Evolutionary conservation across 2,329 filamentous ascomycete genomes (phyloP), one percentile per base, ranked within the genome.

Genomic region (Drechmeria coniospora): DNA sequence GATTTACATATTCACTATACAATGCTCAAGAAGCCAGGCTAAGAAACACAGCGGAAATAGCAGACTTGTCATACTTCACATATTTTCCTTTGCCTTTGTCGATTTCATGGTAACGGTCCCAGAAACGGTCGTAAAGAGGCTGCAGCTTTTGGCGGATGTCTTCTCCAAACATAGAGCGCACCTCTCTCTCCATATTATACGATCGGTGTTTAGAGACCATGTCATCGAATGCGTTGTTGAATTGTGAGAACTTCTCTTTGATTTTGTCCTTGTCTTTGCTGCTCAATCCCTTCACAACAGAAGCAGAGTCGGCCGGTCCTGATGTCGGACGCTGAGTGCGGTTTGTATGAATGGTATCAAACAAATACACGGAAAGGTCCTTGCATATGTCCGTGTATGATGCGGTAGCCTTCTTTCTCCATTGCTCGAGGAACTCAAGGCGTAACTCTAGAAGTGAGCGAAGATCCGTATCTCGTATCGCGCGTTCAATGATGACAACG

Each of bases 51-150:
- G 70, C 69, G 25, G 79, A 72, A 43, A 98, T 76, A 26, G 74
- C 70, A 22, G 65, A 64, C 61, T 94, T 94, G 59, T 94, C 86
- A 50, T 93, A 95, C 59, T 92, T 94, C 50, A 92, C 84, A 54
- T 95, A 92, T 55, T 98, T 98, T 41, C 87, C 87, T 57, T 86
- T 92, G 33, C 90, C 90, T 61, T 93, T 94, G 56, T 95, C 87
- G 38, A 95, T 75, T 55, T 95, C 90, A 50, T 94, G 86, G 50
- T 98, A 98, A 16, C 87, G 71, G 54, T 95, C 90, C 74, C 83
- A 95, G 56, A 98, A 98, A 25, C 90, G 70, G 36, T 79, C 79
- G 57, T 98, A 98, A 10, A 98, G 65, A 30, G 87, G 86, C 56
- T 95, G 87, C 31, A 98, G 76, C 57, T 93, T 82, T 42, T 77